Conservation (phyloP, 139 green algal genomes). For the Picochlorum sp. region DNA sequence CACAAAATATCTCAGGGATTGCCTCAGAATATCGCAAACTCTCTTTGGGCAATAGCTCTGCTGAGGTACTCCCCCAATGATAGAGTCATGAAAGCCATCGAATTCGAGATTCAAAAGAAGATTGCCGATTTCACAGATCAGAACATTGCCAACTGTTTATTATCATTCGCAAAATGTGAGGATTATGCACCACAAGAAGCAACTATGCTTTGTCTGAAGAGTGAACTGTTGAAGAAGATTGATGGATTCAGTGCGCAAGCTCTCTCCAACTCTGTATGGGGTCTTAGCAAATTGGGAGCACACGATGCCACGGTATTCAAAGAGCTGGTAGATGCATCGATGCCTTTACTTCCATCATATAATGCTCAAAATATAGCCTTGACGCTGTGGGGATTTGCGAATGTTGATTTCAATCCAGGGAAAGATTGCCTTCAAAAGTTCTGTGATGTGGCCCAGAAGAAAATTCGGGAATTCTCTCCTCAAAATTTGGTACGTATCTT, state of each 20-base stretch:
- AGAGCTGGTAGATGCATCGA: conserved; percentile 14
- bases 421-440: conserved; percentile 28
- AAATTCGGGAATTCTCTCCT: conserved; percentile 30
- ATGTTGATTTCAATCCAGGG: conserved; percentile 19
- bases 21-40: conserved; percentile 31
- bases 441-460: conserved; percentile 10
- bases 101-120: conserved; percentile 3
- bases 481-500: conserved; percentile 13
- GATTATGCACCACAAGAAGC: conserved; percentile 13
- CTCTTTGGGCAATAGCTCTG: conserved; percentile 33
- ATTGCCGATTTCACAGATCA: conserved; percentile 15
- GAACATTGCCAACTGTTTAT: conserved; percentile 24
- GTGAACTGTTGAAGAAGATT: conserved; percentile 4
- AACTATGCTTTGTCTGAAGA: background rate
- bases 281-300: conserved; percentile 41
- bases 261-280: conserved; percentile 55
- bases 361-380: conserved; percentile 52
- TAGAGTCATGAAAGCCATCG: conserved; percentile 14
- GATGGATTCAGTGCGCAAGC: conserved; percentile 34
- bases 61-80: conserved; percentile 15
- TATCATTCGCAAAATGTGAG: conserved; percentile 47
- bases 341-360: conserved; percentile 29
- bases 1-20: conserved; percentile 12
- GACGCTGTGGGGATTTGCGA: conserved; percentile 35
- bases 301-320: conserved; percentile 28